phyloP scores from a whole-genome alignment of 768 basidiomycete species.

The Porpolomopsis calyptriformis region DNA sequence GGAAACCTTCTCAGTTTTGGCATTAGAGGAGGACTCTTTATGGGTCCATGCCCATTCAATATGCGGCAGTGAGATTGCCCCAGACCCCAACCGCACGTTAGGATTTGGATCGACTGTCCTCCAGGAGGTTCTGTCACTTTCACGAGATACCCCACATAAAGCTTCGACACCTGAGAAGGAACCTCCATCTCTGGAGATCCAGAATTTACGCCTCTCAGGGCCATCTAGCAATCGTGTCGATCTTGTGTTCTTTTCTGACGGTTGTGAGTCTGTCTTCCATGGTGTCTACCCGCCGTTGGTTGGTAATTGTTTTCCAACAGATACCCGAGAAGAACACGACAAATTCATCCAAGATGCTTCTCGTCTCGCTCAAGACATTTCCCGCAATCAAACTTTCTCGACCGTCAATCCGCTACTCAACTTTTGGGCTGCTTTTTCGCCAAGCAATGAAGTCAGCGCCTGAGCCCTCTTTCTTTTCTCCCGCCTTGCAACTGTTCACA shows the following conservation, averaged over 20 bases:
- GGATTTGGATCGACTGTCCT: background rate
- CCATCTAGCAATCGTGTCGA: constrained; percentile 56
- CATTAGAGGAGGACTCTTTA: background rate
- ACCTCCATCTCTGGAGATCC: constrained; percentile 44
- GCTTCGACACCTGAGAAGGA: background rate
- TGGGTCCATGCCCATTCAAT: background rate
- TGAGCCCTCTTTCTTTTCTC: no score
- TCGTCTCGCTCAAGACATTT: constrained; percentile 58
- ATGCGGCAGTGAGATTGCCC: background rate
- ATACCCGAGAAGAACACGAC: constrained; percentile 40
- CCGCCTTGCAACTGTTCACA: background rate
- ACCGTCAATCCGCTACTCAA: constrained; percentile 68
- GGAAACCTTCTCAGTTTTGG: background rate
- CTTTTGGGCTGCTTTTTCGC: constrained; percentile 72
- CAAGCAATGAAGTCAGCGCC: constrained; percentile 53
- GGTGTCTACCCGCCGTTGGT: background rate
- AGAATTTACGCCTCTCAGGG: constrained; percentile 52
- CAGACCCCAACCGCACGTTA: background rate
- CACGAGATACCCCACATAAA: background rate
- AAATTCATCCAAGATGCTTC: constrained; percentile 60
- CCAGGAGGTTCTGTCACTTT: background rate
- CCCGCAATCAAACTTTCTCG: constrained; percentile 65
- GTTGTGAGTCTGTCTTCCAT: constrained; percentile 40
- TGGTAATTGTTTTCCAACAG: constrained; percentile 23
- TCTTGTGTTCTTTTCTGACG: constrained; percentile 69